phyloP scores from a whole-genome alignment of 306 rosid genomes.

The Pterocarpus macrocarpus region DNA sequence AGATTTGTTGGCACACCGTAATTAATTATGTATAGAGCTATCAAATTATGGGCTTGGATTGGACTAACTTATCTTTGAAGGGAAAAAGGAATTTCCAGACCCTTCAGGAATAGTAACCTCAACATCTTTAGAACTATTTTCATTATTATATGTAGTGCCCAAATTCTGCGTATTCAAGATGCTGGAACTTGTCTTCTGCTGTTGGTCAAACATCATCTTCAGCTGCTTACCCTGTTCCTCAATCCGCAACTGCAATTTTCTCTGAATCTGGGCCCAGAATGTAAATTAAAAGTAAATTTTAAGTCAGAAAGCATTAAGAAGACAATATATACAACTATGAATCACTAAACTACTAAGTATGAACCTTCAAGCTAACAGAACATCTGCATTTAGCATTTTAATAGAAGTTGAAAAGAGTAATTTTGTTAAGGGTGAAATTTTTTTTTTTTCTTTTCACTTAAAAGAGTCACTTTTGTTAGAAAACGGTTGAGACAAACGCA shows the following conservation, averaged over 20 bases:
- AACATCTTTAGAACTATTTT: slow-evolving; percentile 43
- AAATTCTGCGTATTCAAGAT: slow-evolving; percentile 43
- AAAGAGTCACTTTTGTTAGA: too few relatives aligned
- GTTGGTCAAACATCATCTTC: slow-evolving; percentile 68
- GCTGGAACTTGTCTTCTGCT: slow-evolving; percentile 52
- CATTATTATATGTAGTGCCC: slow-evolving; percentile 36
- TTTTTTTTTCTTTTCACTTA: too few relatives aligned
- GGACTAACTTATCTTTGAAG: slow-evolving; percentile 56
- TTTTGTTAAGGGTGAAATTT: too few relatives aligned
- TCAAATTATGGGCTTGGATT: slow-evolving; percentile 13
- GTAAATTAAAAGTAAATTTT: slow-evolving; percentile 9
- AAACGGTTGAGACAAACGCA: too few relatives aligned
- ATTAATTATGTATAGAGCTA: slow-evolving; percentile 13
- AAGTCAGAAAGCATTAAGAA: neutral
- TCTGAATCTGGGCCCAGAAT: slow-evolving; percentile 56
- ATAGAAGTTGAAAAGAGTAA: too few relatives aligned
- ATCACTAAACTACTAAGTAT: neutral
- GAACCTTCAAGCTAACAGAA: too few relatives aligned
- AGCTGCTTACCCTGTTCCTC: slow-evolving; percentile 74
- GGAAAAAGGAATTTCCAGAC: slow-evolving; percentile 43
- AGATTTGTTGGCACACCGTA: slow-evolving; percentile 24
- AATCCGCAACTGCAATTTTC: slow-evolving; percentile 58
- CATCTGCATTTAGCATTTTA: too few relatives aligned
- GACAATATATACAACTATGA: neutral
- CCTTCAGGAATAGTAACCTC: slow-evolving; percentile 54